Conservation (phyloP, 495 filamentous ascomycete genomes). For the Hyaloscypha finlandica region DNA sequence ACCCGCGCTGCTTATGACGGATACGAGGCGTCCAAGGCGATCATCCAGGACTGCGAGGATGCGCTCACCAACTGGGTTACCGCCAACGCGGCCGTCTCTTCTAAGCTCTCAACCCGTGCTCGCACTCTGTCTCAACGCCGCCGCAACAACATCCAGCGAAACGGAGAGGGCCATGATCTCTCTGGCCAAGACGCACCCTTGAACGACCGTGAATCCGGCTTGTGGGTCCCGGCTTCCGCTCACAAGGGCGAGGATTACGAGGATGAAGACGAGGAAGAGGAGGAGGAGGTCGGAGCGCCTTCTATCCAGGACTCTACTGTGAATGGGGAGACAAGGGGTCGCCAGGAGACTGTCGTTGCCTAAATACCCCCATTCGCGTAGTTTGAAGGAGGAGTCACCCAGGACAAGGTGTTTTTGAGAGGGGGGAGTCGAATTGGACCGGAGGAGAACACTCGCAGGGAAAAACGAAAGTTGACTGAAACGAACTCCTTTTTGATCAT, state of each 20-base stretch:
- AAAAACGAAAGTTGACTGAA: background rate
- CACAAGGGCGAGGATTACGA: slow-evolving; percentile 63
- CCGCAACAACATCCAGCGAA: slow-evolving; percentile 65
- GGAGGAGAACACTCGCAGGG: slow-evolving; percentile 31
- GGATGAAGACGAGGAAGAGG: slow-evolving; percentile 57
- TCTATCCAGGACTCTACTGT: slow-evolving; percentile 27
- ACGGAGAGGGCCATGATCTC: slow-evolving; percentile 72
- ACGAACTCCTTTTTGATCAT: slow-evolving; percentile 17
- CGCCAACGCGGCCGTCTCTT: slow-evolving; percentile 82
- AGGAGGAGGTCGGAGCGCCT: slow-evolving; percentile 25
- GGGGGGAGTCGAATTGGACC: slow-evolving; percentile 25
- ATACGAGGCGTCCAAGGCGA: slow-evolving; percentile 97
- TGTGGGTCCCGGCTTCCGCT: slow-evolving; percentile 82
- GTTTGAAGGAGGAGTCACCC: background rate
- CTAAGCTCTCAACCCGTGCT: slow-evolving; percentile 81
- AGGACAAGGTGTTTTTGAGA: background rate
- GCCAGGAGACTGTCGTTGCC: slow-evolving; percentile 26
- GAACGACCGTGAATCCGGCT: slow-evolving; percentile 74
- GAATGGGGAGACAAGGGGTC: slow-evolving; percentile 28
- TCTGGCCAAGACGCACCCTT: slow-evolving; percentile 82
- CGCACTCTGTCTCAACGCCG: slow-evolving; percentile 85
- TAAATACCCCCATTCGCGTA: slow-evolving; percentile 15
- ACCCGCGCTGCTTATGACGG: slow-evolving; percentile 96
- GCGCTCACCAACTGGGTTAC: slow-evolving; percentile 95
- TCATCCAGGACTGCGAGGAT: slow-evolving; percentile 99